Base-by-base conservation (phyloP, 78 protist species). In the Isochrysis galbana region DNA sequence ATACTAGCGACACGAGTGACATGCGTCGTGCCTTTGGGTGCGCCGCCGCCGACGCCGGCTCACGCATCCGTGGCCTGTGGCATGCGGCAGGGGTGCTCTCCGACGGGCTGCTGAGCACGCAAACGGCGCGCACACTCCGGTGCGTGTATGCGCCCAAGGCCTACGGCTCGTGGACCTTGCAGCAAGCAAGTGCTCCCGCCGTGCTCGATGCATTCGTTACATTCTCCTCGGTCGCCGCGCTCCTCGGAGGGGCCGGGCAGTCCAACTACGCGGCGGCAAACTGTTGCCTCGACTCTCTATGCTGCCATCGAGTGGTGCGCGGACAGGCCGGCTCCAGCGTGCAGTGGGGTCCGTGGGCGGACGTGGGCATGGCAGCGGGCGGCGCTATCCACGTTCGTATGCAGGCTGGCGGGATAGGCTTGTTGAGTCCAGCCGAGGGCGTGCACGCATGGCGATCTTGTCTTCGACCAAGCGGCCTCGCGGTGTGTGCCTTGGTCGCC, bases 211-310 rank as follows among this genome's bases (percentile, higher is more conserved):
- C 39, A 2, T 51, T 47, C n/a, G 91, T 87, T n/a, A 32, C 90
- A 32, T 90, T 89, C 51, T 90, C 93, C 4, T 89, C 93, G 17
- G 91, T 82, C 32, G 83, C 93, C 23, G 67, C 93, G 34, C 2
- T 90, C 55, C 41, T 93, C 1, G 95, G 95, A 11, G 25, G 55
- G 19, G 54, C 91, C 7, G 95, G 95, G 38, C 95, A 93, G 54
- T 41, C 93, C 19, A 55, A 90, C 87, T 93, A 93, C 69, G 26
- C 87, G 29, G 70, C 95, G 7, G 95, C 90, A 29, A 93, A 90
- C 70, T n/a, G 90, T 11, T 77, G 26, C 22, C 89, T 93, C 36
- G 92, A 93, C 74, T 54, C 82, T 14, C 90, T 90, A 34, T 80
- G 87, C 1, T 0, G 0, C 21, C 3, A 5, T 1, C 90, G 89